Conservation (phyloP, 768 basidiomycete genomes). For the Clavulina sp. region DNA sequence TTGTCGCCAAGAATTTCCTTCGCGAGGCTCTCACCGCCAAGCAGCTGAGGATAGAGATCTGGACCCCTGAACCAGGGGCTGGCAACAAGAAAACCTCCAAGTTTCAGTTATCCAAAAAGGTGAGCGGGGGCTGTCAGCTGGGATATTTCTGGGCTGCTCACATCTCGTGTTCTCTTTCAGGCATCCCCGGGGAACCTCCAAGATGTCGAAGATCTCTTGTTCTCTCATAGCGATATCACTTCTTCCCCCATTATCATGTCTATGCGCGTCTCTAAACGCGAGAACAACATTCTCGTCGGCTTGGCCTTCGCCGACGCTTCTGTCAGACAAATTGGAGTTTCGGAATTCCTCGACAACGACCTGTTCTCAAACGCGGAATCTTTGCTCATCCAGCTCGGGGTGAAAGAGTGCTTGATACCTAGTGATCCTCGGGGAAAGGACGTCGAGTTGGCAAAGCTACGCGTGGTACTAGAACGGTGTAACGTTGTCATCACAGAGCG, state of each 20-base stretch:
- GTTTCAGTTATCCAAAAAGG: constrained; percentile 72
- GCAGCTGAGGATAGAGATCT: constrained; percentile 88
- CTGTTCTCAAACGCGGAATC: constrained; percentile 92
- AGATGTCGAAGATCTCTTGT: constrained; percentile 60
- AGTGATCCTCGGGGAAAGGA: constrained; percentile 30
- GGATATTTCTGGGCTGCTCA: constrained; percentile 6
- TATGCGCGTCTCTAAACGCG: constrained; percentile 53
- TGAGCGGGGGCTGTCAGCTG: constrained; percentile 19
- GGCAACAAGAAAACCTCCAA: constrained; percentile 50
- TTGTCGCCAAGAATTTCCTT: constrained; percentile 64
- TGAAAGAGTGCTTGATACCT: constrained; percentile 88
- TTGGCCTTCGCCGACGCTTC: constrained; percentile 87
- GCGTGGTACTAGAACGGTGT: constrained; percentile 75
- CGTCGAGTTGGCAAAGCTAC: constrained; percentile 73
- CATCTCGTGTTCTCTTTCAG: constrained; percentile 17
- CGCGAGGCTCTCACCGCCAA: constrained; percentile 78
- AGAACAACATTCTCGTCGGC: constrained; percentile 50
- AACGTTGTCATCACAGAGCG: constrained; percentile 80
- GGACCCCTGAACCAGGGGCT: constrained; percentile 52
- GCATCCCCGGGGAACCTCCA: constrained; percentile 61
- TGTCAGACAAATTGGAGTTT: constrained; percentile 65
- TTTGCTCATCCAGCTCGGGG: constrained; percentile 84
- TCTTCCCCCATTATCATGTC: constrained; percentile 82
- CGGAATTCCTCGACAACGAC: constrained; percentile 89
- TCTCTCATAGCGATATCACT: constrained; percentile 59